Evolutionary conservation across 2,329 filamentous ascomycete genomes (phyloP), one percentile per base, ranked within the genome.

Genomic region (Apiospora koreana): DNA sequence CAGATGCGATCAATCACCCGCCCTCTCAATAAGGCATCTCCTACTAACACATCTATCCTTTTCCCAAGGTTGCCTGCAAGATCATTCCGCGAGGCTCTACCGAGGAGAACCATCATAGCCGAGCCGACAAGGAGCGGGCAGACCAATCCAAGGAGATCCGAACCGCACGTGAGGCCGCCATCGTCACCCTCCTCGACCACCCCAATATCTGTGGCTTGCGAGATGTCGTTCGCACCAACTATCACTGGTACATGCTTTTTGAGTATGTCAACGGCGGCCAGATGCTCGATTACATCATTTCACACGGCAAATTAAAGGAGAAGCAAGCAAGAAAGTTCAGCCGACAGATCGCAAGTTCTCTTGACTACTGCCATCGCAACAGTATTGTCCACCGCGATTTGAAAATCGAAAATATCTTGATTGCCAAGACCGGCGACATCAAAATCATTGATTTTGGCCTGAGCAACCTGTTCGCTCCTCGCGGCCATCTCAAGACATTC

Each of bases 241-340:
- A 98, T 80, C 96, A 99, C 82, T 99, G 96, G 96, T 99, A 99
- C 83, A 99, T 99, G 96, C 90, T 99, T 68, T 99, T 97, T 79
- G 96, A 99, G 83, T 98, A 96, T 81, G 96, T 99, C 81, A 98
- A 99, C 79, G 96, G 96, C 65, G 96, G 96, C 23, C 96, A 99
- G 83, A 98, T 99, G 96, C 90, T 99, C 72, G 96, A 99, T 84
- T 99, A 98, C 83, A 99, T 99, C 81, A 99, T 99, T 79, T 98
- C 95, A 3, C 96, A 99, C 78, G 96, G 95, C 71, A 93, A 97
- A 78, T 86, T 99, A 73, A 98, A 98, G 86, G 96, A 99, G 84
- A 98, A 98, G 83, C 95, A 97, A 82, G 96, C 96, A 10, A 91
- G 96, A 77, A 98, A 98, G 81, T 99, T 99, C 81, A 97, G 94